These are phyloP conservation scores for Amphibolis antarctica DNA, from an alignment of 106 monocot genomes.

Conservation along the genomic window DNA sequence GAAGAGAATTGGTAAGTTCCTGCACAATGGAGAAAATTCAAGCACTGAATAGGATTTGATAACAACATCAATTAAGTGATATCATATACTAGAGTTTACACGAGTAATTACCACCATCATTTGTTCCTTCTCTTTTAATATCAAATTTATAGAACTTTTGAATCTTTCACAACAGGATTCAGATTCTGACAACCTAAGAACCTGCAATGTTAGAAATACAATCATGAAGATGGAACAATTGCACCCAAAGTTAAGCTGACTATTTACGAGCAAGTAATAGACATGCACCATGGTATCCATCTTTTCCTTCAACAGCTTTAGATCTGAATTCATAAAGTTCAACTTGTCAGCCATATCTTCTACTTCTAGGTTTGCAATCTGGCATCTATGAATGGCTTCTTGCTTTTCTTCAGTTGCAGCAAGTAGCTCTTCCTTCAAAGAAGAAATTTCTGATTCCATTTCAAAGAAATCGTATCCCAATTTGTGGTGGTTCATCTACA, in stretches of 20 bases:
- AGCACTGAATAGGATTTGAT: background rate
- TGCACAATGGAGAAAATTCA: constrained; percentile 12
- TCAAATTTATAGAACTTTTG: constrained; percentile 32
- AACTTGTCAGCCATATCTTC: constrained; percentile 34
- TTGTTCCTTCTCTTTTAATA: constrained; percentile 71
- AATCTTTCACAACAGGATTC: constrained; percentile 31
- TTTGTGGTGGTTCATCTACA: constrained; percentile 55
- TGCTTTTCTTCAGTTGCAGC: constrained; percentile 47
- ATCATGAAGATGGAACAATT: background rate
- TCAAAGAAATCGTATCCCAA: constrained; percentile 54
- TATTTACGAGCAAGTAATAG: background rate
- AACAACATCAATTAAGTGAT: background rate
- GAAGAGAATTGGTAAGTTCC: constrained; percentile 85
- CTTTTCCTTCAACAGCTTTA: constrained; percentile 41
- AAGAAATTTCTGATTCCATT: constrained; percentile 60
- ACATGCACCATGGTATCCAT: constrained; percentile 31
- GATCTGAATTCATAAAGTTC: constrained; percentile 34
- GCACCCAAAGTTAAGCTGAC: background rate
- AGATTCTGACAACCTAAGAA: constrained; percentile 31
- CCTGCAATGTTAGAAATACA: constrained; percentile 30
- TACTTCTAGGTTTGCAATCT: constrained; percentile 32
- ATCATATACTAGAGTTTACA: background rate
- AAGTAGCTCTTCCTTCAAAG: constrained; percentile 41
- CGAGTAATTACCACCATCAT: constrained; percentile 54
- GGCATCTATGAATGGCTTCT: constrained; percentile 29